Conservation (phyloP, 345 rosid genomes). For the Laguncularia racemosa region DNA sequence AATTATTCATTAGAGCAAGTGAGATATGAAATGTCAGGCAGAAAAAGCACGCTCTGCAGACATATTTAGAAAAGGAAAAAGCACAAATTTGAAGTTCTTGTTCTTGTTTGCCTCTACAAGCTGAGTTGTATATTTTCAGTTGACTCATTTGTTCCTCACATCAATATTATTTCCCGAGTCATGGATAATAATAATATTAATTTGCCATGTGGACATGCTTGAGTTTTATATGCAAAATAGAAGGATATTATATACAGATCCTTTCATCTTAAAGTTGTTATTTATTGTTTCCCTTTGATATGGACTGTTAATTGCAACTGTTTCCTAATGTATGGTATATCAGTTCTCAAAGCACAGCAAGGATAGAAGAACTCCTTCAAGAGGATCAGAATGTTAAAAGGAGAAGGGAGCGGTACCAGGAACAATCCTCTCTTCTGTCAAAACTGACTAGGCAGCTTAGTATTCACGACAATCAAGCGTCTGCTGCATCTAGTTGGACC, state of each 20-base stretch:
- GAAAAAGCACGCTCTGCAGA: too few relatives aligned
- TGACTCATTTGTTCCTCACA: too few relatives aligned
- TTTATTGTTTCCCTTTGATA: background rate
- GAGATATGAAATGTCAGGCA: too few relatives aligned
- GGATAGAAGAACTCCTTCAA: constrained; percentile 80
- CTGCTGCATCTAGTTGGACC: constrained; percentile 76
- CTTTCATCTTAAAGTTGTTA: background rate
- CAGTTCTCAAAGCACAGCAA: constrained; percentile 69
- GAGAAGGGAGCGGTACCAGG: constrained; percentile 74
- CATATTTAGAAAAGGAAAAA: too few relatives aligned
- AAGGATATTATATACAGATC: background rate
- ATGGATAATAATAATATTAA: too few relatives aligned
- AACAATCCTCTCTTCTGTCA: constrained; percentile 79
- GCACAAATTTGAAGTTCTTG: too few relatives aligned
- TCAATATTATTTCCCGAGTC: too few relatives aligned
- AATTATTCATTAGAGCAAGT: too few relatives aligned
- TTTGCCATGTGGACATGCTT: too few relatives aligned
- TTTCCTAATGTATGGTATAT: constrained; percentile 7
- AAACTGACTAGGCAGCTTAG: constrained; percentile 79
- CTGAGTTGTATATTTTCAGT: too few relatives aligned
- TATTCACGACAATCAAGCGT: constrained; percentile 87
- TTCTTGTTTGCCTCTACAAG: too few relatives aligned
- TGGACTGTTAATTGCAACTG: background rate
- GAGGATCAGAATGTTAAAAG: constrained; percentile 84
- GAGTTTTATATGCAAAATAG: too few relatives aligned